These are phyloP conservation scores for Malus hybrid DNA, from an alignment of 331 rosid genomes.

Conservation along the genomic window DNA sequence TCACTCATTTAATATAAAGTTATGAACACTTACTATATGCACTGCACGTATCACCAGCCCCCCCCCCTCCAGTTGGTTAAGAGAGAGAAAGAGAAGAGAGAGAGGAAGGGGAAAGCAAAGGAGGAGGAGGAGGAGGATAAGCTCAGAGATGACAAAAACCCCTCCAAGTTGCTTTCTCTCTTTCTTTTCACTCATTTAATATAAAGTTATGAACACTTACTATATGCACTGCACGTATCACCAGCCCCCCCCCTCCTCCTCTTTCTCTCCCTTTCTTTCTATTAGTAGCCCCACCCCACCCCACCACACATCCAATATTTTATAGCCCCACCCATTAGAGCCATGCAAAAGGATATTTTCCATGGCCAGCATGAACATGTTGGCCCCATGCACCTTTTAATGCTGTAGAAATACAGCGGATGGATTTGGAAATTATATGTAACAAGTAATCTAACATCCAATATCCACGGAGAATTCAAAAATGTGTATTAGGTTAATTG, in stretches of 20 bases:
- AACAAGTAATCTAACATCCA: background rate
- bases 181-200: conserved; percentile 50
- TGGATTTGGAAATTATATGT: background rate
- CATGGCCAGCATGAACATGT: background rate
- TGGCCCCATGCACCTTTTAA: conserved; percentile 4
- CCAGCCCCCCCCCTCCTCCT: background rate
- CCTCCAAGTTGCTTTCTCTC: conserved; percentile 37
- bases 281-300: conserved; percentile 18
- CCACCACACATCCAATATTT: conserved; percentile 24
- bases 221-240: conserved; percentile 26
- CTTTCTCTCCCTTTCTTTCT: conserved; percentile 11
- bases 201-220: conserved; percentile 17
- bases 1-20: conserved; percentile 48
- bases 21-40: background rate
- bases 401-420: background rate
- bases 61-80: conserved; percentile 14
- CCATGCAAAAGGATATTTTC: conserved; percentile 16
- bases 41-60: conserved; percentile 24
- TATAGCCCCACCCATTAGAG: conserved; percentile 15
- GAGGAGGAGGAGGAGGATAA: conserved; percentile 13
- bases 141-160: conserved; percentile 33
- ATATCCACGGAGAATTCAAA: background rate
- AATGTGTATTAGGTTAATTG: no score
- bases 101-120: conserved; percentile 12
- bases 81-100: conserved; percentile 19